phyloP scores from a whole-genome alignment of 1,284 basidiomycete genomes.

The Exobasidium rhododendri region DNA sequence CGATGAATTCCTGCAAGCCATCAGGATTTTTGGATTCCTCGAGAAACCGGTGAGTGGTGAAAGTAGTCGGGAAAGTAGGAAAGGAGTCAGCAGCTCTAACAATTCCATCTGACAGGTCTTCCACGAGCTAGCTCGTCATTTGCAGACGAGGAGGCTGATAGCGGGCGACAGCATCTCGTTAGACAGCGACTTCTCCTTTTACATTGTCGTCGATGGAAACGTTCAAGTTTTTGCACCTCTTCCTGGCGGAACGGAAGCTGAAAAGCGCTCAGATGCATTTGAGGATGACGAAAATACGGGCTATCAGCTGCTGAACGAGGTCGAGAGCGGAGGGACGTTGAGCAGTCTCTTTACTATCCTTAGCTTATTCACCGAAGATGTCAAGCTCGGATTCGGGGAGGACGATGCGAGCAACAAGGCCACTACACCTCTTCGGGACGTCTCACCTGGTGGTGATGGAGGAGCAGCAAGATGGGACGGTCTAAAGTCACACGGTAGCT shows the following conservation, averaged over 20 bases:
- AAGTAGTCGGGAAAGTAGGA: not conserved
- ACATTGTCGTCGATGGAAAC: constrained; percentile 53
- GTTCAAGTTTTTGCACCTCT: constrained; percentile 52
- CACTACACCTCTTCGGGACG: not conserved
- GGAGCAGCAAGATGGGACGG: not conserved
- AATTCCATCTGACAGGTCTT: constrained; percentile 29
- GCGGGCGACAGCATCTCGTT: constrained; percentile 49
- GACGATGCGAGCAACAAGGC: constrained; percentile 21
- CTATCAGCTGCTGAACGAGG: constrained; percentile 53
- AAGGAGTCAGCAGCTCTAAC: not conserved
- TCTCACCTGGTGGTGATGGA: not conserved
- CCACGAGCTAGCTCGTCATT: constrained; percentile 52
- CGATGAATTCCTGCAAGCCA: constrained; percentile 54
- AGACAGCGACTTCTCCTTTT: constrained; percentile 50
- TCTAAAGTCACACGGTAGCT: not conserved
- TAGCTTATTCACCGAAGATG: constrained; percentile 90
- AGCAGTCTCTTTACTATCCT: constrained; percentile 95
- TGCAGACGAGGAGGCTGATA: constrained; percentile 50
- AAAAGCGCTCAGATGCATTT: not conserved
- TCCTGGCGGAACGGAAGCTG: constrained; percentile 11
- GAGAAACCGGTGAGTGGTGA: constrained; percentile 41
- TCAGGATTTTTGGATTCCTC: constrained; percentile 54
- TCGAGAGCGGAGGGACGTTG: constrained; percentile 65
- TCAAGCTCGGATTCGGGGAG: constrained; percentile 68
- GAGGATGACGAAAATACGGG: constrained; percentile 44